phyloP scores from a whole-genome alignment of 305 asterid species.

The Andrographis paniculata region DNA sequence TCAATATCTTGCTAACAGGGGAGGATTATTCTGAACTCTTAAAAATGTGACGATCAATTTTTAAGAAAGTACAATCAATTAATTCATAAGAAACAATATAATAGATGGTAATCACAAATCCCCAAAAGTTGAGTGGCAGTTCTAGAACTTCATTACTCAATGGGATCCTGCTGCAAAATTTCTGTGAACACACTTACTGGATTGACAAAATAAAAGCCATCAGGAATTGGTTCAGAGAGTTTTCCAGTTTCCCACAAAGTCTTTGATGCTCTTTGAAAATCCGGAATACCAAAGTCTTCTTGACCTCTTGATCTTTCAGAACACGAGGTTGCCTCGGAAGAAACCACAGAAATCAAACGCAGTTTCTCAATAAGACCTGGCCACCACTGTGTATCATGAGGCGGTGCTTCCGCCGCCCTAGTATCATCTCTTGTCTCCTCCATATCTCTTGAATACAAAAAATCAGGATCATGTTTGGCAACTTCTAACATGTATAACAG shows the following conservation, averaged over 20 bases:
- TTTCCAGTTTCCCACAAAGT: constrained; percentile 81
- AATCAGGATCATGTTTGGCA: constrained; percentile 39
- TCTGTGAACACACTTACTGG: constrained; percentile 39
- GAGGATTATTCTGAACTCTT: not conserved
- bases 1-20: not conserved
- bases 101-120: not conserved
- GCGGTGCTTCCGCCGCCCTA: constrained; percentile 36
- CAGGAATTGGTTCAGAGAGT: constrained; percentile 71
- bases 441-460: constrained; percentile 47
- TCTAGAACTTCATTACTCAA: not conserved
- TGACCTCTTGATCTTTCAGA: constrained; percentile 34
- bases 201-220: constrained; percentile 76
- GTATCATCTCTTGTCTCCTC: constrained; percentile 46
- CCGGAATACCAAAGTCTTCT: constrained; percentile 37
- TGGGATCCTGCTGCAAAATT: not conserved
- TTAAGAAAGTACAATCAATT: not conserved
- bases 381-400: constrained; percentile 57
- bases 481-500: constrained; percentile 30
- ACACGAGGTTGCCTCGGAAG: constrained; percentile 39
- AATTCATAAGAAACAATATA: not conserved
- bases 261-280: constrained; percentile 57
- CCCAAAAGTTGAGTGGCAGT: constrained; percentile 3
- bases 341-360: constrained; percentile 43
- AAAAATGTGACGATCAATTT: not conserved
- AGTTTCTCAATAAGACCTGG: constrained; percentile 54